These are phyloP conservation scores for Silene noctiflora DNA, from an alignment of 179 eudicot genomes.

Conservation along the genomic window DNA sequence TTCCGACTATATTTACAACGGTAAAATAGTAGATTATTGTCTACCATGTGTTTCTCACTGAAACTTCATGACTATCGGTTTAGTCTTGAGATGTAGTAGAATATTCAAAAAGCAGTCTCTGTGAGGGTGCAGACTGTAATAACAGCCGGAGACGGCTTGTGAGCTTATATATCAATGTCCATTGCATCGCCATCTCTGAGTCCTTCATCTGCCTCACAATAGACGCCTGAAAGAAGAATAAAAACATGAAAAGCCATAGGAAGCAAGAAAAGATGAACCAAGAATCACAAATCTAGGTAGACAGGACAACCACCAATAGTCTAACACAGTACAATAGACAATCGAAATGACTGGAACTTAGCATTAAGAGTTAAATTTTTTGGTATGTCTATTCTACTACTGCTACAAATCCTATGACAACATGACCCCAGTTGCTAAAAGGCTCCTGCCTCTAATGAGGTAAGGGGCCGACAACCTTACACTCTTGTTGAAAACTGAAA, in stretches of 20 bases:
- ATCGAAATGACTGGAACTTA: too few relatives aligned
- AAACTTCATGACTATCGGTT: neutral
- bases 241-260: conserved; percentile 7
- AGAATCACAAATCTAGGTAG: neutral
- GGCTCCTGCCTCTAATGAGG: neutral
- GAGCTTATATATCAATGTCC: conserved; percentile 97
- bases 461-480: neutral
- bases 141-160: conserved; percentile 96
- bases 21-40: neutral
- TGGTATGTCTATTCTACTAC: too few relatives aligned
- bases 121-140: conserved; percentile 90
- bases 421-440: neutral
- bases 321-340: neutral
- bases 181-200: conserved; percentile 98
- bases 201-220: conserved; percentile 98
- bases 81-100: conserved; percentile 89
- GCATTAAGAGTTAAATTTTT: too few relatives aligned
- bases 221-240: conserved; percentile 65
- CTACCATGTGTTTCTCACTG: conserved; percentile 9
- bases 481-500: too few relatives aligned
- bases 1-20: neutral
- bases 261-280: neutral
- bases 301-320: neutral
- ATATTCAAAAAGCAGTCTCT: conserved; percentile 89
- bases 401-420: neutral